Evolutionary conservation across 192 early-diverging fungal genomes (phyloP).

Genomic region (Linnemannia exigua): DNA sequence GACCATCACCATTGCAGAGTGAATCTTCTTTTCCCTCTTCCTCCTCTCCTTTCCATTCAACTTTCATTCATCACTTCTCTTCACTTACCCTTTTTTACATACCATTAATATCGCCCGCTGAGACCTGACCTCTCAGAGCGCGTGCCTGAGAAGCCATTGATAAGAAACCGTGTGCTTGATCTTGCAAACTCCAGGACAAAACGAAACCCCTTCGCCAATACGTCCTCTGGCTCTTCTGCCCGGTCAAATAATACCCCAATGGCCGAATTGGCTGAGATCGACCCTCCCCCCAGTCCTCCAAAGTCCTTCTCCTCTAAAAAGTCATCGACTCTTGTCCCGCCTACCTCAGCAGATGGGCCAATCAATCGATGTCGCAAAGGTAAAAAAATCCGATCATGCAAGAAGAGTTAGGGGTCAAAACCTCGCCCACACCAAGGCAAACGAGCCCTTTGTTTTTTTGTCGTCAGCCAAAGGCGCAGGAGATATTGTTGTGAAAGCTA

Average conservation of each 20-base stretch:
- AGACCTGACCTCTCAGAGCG: constrained; percentile 7
- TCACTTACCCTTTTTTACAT: neutral
- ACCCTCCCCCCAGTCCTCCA: neutral
- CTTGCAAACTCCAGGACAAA: constrained; percentile 19
- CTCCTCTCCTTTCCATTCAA: neutral
- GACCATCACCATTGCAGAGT: no score
- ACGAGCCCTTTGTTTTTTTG: no score
- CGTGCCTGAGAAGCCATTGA: neutral
- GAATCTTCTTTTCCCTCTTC: no score
- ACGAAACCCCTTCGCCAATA: neutral
- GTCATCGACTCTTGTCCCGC: neutral
- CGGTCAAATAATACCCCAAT: neutral
- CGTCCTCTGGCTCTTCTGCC: neutral
- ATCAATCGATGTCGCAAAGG: constrained; percentile 2
- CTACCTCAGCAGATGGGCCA: neutral
- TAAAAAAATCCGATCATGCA: neutral
- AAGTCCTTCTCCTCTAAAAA: neutral
- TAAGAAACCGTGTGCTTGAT: neutral
- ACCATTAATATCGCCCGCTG: neutral
- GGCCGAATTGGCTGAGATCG: constrained; percentile 1
- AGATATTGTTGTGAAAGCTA: neutral
- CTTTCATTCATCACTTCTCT: neutral
- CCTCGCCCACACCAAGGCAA: neutral
- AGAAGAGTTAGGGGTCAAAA: neutral
- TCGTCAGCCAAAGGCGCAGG: no score